These are phyloP conservation scores for Solanum bukasovii DNA, from an alignment of 257 asterid species.

Conservation along the genomic window DNA sequence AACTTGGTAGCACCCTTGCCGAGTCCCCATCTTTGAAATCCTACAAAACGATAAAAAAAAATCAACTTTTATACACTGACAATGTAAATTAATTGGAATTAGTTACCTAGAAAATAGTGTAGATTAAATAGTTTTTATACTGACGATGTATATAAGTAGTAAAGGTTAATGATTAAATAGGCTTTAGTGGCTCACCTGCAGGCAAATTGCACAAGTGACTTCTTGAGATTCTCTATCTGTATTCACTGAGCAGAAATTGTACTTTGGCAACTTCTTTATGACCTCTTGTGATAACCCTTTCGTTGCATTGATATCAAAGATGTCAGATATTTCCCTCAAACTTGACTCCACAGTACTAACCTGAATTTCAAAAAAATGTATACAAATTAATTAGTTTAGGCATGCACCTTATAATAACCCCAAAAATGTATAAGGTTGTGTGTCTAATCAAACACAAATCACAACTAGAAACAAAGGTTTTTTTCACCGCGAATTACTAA, in stretches of 20 bases:
- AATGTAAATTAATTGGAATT: background rate
- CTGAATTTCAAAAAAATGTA: conserved; percentile 25
- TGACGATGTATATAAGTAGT: background rate
- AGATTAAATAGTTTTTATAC: background rate
- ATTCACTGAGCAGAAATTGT: conserved; percentile 13
- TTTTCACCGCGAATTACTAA: accelerated
- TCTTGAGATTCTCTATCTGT: conserved; percentile 11
- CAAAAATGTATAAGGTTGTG: background rate
- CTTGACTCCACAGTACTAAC: conserved; percentile 58
- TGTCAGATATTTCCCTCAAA: conserved; percentile 67
- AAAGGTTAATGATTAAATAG: background rate
- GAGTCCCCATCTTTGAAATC: conserved; percentile 60
- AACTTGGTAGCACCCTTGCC: conserved; percentile 43
- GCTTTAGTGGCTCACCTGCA: conserved; percentile 36
- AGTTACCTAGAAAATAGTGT: background rate
- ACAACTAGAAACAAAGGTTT: background rate
- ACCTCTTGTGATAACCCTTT: conserved; percentile 48
- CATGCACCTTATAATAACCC: background rate
- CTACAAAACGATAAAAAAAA: conserved; percentile 17
- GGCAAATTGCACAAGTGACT: conserved; percentile 60
- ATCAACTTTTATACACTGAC: background rate
- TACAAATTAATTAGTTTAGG: background rate
- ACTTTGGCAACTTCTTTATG: conserved; percentile 44
- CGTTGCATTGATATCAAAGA: conserved; percentile 47
- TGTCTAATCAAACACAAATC: background rate